Evolutionary conservation across 345 rosid species (phyloP).

Genomic region (Hibiscus trionum): DNA sequence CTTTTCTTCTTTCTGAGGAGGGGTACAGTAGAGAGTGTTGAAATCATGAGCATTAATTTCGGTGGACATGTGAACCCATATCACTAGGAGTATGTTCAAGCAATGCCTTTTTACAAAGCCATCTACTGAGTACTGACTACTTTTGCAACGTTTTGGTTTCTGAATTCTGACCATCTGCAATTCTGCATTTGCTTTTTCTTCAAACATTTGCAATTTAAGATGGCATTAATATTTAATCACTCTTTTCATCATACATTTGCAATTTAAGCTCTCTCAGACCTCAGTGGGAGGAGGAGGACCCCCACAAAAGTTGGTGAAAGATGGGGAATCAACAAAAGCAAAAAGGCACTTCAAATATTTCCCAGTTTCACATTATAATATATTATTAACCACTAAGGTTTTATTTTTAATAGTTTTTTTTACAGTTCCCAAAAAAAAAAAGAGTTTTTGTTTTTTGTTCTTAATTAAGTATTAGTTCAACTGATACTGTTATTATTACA

Average conservation of each 20-base stretch:
- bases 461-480: too few relatives aligned
- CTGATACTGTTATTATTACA: too few relatives aligned
- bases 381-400: too few relatives aligned
- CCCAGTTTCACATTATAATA: background rate
- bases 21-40: background rate
- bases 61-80: conserved; percentile 34
- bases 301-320: conserved; percentile 31
- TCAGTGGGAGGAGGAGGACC: conserved; percentile 2
- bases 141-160: conserved; percentile 6
- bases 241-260: too few relatives aligned
- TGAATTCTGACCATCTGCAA: background rate
- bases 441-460: too few relatives aligned
- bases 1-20: background rate
- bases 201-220: background rate
- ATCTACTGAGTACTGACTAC: background rate
- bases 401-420: too few relatives aligned
- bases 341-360: conserved; percentile 14
- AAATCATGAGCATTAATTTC: conserved; percentile 24
- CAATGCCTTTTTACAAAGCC: conserved; percentile 42
- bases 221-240: background rate
- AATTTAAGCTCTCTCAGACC: background rate
- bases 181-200: background rate
- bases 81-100: conserved; percentile 36
- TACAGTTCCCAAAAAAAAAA: too few relatives aligned
- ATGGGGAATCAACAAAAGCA: conserved; percentile 30